These are phyloP conservation scores for Physocladia obscura DNA, from an alignment of 192 early-diverging fungal genomes.

Conservation along the genomic window DNA sequence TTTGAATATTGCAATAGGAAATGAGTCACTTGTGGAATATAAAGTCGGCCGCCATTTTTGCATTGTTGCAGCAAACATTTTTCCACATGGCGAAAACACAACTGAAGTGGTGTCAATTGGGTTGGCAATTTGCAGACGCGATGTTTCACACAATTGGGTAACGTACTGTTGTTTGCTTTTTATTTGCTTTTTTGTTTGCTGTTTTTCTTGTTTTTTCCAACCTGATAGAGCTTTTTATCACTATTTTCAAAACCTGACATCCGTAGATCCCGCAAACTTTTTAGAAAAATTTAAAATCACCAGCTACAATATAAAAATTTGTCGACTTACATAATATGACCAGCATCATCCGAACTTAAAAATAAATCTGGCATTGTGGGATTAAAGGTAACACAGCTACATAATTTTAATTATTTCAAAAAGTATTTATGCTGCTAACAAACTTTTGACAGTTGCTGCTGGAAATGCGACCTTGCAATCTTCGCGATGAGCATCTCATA, in stretches of 20 bases:
- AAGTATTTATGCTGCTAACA: not conserved
- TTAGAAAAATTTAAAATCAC: no score
- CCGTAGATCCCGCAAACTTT: no score
- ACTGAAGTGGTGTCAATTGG: constrained; percentile 5
- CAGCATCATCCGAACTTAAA: constrained; percentile 1
- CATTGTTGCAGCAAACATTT: constrained; percentile 6
- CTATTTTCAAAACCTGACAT: no score
- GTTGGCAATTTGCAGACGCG: not conserved
- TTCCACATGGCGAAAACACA: constrained; percentile 24
- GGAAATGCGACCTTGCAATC: not conserved
- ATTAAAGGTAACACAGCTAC: constrained; percentile 19
- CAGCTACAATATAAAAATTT: no score
- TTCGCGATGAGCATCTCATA: not conserved
- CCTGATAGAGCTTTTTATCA: no score
- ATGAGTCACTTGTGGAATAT: constrained; percentile 5
- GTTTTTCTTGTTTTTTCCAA: no score
- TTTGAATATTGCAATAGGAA: constrained; percentile 7
- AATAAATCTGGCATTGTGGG: constrained; percentile 19
- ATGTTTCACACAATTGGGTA: no score
- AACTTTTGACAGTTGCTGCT: not conserved
- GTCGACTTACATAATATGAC: constrained; percentile 6
- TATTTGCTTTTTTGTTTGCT: no score
- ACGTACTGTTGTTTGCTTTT: no score
- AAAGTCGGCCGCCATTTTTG: constrained; percentile 24
- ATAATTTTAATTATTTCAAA: not conserved